phyloP scores from a whole-genome alignment of 1,284 basidiomycete species.

The Veloboletus limbatus region DNA sequence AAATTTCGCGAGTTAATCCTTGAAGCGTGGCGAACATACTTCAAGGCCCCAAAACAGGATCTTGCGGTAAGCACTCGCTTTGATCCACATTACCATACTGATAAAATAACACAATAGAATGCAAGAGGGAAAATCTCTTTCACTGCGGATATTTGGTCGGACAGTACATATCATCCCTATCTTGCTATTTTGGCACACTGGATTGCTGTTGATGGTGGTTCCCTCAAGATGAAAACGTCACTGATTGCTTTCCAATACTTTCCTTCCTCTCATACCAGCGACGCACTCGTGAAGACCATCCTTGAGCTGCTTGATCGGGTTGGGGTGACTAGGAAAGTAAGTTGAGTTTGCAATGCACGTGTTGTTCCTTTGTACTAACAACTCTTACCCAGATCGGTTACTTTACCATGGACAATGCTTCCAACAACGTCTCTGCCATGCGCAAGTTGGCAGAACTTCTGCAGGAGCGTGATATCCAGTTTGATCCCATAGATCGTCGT shows the following conservation, averaged over 20 bases:
- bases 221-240: not conserved
- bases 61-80: not conserved
- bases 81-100: no score
- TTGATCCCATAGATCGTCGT: not conserved
- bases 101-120: no score
- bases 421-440: conserved; percentile 2
- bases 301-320: not conserved
- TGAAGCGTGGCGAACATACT: not conserved
- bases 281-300: not conserved
- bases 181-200: conserved; percentile 1
- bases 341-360: no score
- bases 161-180: not conserved
- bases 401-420: conserved; percentile 3
- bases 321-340: not conserved
- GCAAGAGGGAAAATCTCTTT: not conserved
- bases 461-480: not conserved
- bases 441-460: not conserved
- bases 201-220: not conserved
- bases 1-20: conserved; percentile 1
- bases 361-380: not conserved
- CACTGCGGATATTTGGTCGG: conserved; percentile 6
- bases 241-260: not conserved
- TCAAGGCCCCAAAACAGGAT: not conserved
- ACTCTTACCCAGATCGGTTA: not conserved
- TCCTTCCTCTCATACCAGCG: not conserved